A percentile compares a stretch with the other conserved stretches of the same genome.
Conservation (phyloP, 2,329 filamentous ascomycete species). For the Pyrenophora seminiperda region DNA sequence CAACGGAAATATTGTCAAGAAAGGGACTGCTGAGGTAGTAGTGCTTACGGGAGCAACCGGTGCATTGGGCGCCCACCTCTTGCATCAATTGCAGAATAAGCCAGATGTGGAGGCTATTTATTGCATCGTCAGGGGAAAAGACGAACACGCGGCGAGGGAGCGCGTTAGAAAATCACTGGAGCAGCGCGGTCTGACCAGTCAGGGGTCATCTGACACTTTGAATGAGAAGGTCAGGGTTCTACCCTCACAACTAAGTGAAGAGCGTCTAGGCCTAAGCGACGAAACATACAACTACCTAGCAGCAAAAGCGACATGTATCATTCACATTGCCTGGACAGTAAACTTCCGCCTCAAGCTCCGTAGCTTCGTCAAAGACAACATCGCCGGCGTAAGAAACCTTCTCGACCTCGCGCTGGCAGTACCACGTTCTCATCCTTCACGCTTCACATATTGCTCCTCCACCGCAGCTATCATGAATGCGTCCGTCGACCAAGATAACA, state of each 20-base stretch:
- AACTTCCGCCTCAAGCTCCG: slow-evolving; percentile 65
- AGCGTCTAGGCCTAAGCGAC: slow-evolving; percentile 55
- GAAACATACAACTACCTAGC: slow-evolving; percentile 51
- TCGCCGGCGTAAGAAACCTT: slow-evolving; percentile 57
- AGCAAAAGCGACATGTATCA: slow-evolving; percentile 56
- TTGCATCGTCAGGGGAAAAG: slow-evolving; percentile 60
- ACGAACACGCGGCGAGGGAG: slow-evolving; percentile 36
- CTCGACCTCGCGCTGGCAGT: slow-evolving; percentile 52
- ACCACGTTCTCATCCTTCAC: slow-evolving; percentile 35
- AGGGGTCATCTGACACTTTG: slow-evolving; percentile 18
- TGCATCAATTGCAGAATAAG: slow-evolving; percentile 52
- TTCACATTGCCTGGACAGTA: slow-evolving; percentile 69
- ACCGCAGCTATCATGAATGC: slow-evolving; percentile 53
- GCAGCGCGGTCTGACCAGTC: slow-evolving; percentile 36
- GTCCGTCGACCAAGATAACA: slow-evolving; percentile 13
- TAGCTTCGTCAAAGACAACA: slow-evolving; percentile 61
- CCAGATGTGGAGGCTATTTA: slow-evolving; percentile 55
- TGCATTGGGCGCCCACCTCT: slow-evolving; percentile 58
- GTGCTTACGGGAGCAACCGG: slow-evolving; percentile 59
- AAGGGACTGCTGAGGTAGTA: slow-evolving; percentile 19
- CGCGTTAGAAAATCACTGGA: slow-evolving; percentile 44
- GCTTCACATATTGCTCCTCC: slow-evolving; percentile 60
- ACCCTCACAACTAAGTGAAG: slow-evolving; percentile 55
- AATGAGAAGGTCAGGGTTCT: slow-evolving; percentile 54
- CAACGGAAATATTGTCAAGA: slow-evolving; percentile 5